Percentiles rank a stretch among this genome's conserved stretches.
Evolutionary conservation across 23 red algal genomes (phyloP).

Genomic region (Agarophyton chilense): DNA sequence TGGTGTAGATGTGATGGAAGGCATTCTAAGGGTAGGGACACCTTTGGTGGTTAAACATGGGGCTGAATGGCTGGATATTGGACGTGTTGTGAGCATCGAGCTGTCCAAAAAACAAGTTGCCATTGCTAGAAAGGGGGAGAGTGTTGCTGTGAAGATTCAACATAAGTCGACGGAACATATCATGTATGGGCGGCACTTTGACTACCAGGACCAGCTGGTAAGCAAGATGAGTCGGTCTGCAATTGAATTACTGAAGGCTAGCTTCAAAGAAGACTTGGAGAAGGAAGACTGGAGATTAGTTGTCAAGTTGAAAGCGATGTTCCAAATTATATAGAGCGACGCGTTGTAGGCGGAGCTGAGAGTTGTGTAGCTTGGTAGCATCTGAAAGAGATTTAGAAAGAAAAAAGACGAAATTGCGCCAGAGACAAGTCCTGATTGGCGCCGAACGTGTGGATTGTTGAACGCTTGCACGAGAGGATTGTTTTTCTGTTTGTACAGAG

Average conservation of each 20-base stretch:
- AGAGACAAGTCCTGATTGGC: no score
- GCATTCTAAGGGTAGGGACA: slow-evolving; percentile 84
- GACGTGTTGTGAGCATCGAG: slow-evolving; percentile 88
- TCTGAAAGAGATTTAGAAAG: no score
- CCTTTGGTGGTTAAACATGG: slow-evolving; percentile 75
- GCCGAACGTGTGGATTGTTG: no score
- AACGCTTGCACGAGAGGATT: no score
- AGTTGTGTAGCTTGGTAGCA: neutral
- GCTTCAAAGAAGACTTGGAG: slow-evolving; percentile 90
- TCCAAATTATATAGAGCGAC: slow-evolving; percentile 76
- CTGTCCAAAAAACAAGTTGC: slow-evolving; percentile 88
- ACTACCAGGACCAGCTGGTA: slow-evolving; percentile 70
- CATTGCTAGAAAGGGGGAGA: slow-evolving; percentile 80
- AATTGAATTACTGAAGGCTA: slow-evolving; percentile 91
- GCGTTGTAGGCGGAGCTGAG: neutral
- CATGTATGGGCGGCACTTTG: slow-evolving; percentile 97
- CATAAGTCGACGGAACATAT: slow-evolving; percentile 81
- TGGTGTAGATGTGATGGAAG: slow-evolving; percentile 88
- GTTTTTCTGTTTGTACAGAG: no score
- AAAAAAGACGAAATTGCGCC: no score
- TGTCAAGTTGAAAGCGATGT: slow-evolving; percentile 92
- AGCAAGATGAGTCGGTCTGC: slow-evolving; percentile 92
- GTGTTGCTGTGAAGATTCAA: slow-evolving; percentile 92
- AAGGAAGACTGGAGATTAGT: slow-evolving; percentile 95
- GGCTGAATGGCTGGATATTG: slow-evolving; percentile 84